Conservation (phyloP, 768 basidiomycete genomes). For the Agrocybe praecox region DNA sequence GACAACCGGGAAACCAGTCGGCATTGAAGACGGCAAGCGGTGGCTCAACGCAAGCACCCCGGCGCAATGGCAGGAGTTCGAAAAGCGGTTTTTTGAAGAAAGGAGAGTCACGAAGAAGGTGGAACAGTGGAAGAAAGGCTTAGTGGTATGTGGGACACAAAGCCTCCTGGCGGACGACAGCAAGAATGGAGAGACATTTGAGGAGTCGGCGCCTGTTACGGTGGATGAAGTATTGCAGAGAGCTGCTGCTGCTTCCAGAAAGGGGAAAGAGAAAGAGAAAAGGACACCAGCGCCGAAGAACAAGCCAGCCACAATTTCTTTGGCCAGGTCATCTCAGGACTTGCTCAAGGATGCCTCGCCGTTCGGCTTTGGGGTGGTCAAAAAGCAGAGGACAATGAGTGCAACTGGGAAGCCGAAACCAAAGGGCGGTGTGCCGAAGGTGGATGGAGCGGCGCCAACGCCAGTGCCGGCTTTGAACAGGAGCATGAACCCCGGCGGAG, state of each 20-base stretch:
- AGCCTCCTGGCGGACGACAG: background rate
- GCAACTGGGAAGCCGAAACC: background rate
- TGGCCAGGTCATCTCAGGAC: background rate
- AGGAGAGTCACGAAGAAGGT: background rate
- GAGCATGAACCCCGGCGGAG: background rate
- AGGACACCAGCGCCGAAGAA: too few relatives aligned
- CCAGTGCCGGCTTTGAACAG: background rate
- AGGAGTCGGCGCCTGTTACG: background rate
- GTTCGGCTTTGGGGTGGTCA: background rate
- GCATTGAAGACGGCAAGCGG: background rate
- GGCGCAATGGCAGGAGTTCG: background rate
- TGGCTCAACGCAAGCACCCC: background rate
- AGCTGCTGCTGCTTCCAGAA: background rate
- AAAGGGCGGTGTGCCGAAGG: background rate
- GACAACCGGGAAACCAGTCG: too few relatives aligned
- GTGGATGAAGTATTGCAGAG: background rate
- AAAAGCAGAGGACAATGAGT: background rate
- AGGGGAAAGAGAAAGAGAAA: background rate
- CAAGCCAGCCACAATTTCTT: background rate
- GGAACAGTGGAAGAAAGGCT: background rate
- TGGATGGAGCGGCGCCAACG: background rate
- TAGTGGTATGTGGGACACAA: background rate
- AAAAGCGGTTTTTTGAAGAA: background rate
- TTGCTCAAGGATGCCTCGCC: background rate
- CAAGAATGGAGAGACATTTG: background rate